Evolutionary conservation across 352 stramenopile genomes (phyloP).

Genomic region (Salisapilia sapeloensis): DNA sequence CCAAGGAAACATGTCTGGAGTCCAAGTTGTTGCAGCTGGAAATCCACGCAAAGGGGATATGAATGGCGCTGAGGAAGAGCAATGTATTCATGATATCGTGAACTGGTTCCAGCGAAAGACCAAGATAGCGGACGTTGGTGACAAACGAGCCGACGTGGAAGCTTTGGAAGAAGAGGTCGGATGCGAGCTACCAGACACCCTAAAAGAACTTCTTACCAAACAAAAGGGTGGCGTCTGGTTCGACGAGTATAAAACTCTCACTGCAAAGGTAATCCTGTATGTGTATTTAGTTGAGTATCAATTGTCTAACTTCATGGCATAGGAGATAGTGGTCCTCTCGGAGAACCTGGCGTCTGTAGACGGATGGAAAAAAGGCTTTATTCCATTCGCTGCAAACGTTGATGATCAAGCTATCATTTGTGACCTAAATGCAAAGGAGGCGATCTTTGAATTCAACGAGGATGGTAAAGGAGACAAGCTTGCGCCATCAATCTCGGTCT

Average conservation of each 20-base stretch:
- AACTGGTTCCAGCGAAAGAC: conserved; percentile 75
- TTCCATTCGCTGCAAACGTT: conserved; percentile 57
- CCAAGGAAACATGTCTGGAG: conserved; percentile 29
- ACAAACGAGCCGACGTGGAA: conserved; percentile 49
- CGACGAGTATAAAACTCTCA: conserved; percentile 48
- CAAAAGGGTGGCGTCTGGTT: conserved; percentile 75
- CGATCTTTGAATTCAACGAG: conserved; percentile 50
- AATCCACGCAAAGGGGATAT: conserved; percentile 66
- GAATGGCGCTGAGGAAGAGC: conserved; percentile 55
- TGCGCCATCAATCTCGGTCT: conserved; percentile 35
- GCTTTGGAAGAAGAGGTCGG: conserved; percentile 48
- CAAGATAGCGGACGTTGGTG: conserved; percentile 19
- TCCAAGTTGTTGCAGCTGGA: conserved; percentile 51
- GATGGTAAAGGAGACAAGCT: conserved; percentile 35
- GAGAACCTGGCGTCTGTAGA: conserved; percentile 25
- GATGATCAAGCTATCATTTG: conserved; percentile 48
- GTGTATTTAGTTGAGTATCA: background rate
- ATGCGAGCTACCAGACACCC: conserved; percentile 31
- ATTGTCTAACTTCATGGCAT: background rate
- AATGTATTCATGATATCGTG: conserved; percentile 74
- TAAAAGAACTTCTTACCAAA: conserved; percentile 47
- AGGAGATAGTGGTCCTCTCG: conserved; percentile 39
- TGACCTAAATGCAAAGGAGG: conserved; percentile 26
- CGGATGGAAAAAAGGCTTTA: conserved; percentile 33
- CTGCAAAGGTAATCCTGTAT: conserved; percentile 7